Conservation (phyloP, 192 early-diverging fungal genomes). For the Coemansia sp. region DNA sequence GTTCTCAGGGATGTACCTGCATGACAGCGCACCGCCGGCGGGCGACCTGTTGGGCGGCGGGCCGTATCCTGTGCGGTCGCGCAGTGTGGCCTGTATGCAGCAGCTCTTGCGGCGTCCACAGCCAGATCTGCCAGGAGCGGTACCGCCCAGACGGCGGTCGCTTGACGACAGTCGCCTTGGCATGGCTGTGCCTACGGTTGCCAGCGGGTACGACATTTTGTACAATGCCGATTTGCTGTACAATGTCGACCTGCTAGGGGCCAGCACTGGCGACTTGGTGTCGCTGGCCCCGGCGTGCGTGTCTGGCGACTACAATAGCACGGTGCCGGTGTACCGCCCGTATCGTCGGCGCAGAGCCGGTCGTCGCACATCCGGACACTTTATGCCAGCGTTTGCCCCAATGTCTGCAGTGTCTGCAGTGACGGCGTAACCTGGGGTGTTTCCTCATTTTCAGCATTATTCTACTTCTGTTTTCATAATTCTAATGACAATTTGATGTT, state of each 20-base stretch:
- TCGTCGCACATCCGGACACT: not conserved
- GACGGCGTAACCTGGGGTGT: too few relatives aligned
- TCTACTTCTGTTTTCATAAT: not conserved
- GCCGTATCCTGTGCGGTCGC: conserved; percentile 11
- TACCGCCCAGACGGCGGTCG: conserved; percentile 1
- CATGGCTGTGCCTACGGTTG: not conserved
- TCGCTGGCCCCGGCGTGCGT: conserved; percentile 21
- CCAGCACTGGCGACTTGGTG: conserved; percentile 42
- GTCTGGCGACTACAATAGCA: not conserved
- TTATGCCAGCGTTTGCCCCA: conserved; percentile 8
- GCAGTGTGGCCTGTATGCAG: conserved; percentile 19
- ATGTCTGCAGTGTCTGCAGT: conserved; percentile 1
- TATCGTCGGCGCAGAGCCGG: not conserved
- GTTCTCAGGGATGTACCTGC: conserved; percentile 28
- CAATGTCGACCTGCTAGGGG: conserved; percentile 24
- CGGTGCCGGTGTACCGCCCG: not conserved
- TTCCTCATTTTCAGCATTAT: not conserved
- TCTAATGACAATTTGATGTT: not conserved
- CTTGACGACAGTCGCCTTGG: not conserved
- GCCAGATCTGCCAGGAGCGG: not conserved
- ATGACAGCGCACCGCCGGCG: conserved; percentile 5
- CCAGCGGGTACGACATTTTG: not conserved
- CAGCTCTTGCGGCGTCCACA: not conserved
- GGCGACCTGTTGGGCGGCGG: not conserved
- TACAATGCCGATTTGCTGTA: conserved; percentile 17